Conservation (phyloP, 352 stramenopile genomes). For the Aphanomyces cochlioides region DNA sequence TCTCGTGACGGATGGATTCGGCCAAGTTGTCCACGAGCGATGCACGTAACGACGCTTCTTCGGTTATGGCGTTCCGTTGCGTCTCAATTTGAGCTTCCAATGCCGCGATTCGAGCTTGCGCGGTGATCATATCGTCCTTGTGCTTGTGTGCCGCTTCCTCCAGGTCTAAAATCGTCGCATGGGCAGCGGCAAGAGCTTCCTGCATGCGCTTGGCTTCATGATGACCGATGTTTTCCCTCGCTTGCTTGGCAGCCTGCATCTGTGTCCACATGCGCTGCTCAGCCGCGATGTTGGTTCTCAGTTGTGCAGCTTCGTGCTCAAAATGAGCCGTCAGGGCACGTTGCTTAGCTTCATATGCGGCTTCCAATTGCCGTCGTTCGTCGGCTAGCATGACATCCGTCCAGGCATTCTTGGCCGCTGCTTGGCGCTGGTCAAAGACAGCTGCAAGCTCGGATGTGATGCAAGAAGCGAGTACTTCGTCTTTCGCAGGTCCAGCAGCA, state of each 20-base stretch:
- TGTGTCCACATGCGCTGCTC: conserved; percentile 74
- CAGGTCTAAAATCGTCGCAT: conserved; percentile 42
- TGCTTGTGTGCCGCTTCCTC: conserved; percentile 46
- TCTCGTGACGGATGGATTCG: conserved; percentile 61
- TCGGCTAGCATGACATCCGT: conserved; percentile 53
- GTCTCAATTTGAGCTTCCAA: conserved; percentile 51
- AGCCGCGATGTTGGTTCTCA: conserved; percentile 50
- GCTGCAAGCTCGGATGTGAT: conserved; percentile 53
- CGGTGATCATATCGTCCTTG: conserved; percentile 44
- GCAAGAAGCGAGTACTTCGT: conserved; percentile 50
- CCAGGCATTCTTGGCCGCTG: conserved; percentile 45
- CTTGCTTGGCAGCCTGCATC: conserved; percentile 49
- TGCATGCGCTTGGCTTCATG: conserved; percentile 50
- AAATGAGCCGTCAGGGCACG: conserved; percentile 59
- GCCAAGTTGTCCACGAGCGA: conserved; percentile 74
- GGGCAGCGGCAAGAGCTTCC: conserved; percentile 43
- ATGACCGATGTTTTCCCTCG: conserved; percentile 63
- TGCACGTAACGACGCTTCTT: conserved; percentile 62
- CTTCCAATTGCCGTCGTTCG: conserved; percentile 50
- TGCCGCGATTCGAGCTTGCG: conserved; percentile 36
- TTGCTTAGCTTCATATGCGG: conserved; percentile 60
- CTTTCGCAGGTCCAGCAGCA: conserved; percentile 52
- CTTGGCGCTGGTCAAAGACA: conserved; percentile 53
- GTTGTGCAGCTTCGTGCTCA: conserved; percentile 54
- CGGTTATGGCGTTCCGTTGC: conserved; percentile 46